A percentile compares a stretch with the other conserved stretches of the same genome.
phyloP scores from a whole-genome alignment of 192 early-diverging fungal species.

The Coemansia sp. region DNA sequence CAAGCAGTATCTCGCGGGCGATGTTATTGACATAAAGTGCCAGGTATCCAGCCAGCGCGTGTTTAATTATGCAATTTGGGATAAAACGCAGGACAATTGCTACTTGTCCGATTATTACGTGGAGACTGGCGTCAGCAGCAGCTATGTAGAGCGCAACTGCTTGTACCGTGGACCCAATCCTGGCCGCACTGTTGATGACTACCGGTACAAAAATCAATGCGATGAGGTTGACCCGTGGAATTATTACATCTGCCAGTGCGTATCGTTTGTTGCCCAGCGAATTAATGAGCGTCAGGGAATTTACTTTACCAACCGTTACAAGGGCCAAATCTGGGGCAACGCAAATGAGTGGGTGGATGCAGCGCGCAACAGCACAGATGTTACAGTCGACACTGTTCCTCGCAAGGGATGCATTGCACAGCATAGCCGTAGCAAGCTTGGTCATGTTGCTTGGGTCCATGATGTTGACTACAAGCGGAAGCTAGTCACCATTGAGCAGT shows the following conservation, averaged over 20 bases:
- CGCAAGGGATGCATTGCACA: conserved; percentile 29
- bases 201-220: conserved; percentile 35
- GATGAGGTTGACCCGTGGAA: conserved; percentile 41
- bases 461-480: conserved; percentile 20
- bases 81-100: conserved; percentile 44
- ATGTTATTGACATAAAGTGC: conserved; percentile 29
- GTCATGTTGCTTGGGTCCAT: conserved; percentile 46
- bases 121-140: conserved; percentile 8
- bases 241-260: conserved; percentile 46
- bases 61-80: conserved; percentile 38
- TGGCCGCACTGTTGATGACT: conserved; percentile 35
- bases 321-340: conserved; percentile 43
- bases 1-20: conserved; percentile 29
- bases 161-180: conserved; percentile 19
- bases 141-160: conserved; percentile 19
- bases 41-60: conserved; percentile 30
- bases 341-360: conserved; percentile 46
- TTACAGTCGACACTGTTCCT: conserved; percentile 23
- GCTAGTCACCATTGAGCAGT: conserved; percentile 40
- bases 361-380: conserved; percentile 21
- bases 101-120: conserved; percentile 44
- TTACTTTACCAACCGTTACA: conserved; percentile 42
- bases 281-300: conserved; percentile 46
- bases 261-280: conserved; percentile 47
- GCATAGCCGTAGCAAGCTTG: conserved; percentile 21